Evolutionary conservation across 495 filamentous ascomycete species (phyloP).

Genomic region (Parmelia sp.): DNA sequence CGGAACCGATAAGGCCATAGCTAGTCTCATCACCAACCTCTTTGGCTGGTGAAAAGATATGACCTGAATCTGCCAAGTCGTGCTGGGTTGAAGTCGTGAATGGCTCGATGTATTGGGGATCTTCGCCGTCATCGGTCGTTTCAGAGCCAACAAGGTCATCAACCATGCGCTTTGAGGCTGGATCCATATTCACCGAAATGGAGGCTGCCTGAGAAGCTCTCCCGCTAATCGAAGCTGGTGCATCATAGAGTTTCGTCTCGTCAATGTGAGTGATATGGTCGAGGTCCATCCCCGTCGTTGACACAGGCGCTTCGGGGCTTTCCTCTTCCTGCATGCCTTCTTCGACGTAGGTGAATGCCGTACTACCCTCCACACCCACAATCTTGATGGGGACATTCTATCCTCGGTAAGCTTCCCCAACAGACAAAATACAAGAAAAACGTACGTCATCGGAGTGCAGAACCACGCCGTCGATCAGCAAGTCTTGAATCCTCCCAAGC

Average conservation of each 20-base stretch:
- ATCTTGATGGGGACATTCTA: constrained; percentile 43
- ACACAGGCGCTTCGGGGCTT: constrained; percentile 15
- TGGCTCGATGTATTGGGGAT: neutral
- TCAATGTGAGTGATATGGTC: constrained; percentile 39
- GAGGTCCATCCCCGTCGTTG: constrained; percentile 39
- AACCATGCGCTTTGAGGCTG: constrained; percentile 32
- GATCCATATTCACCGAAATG: constrained; percentile 40
- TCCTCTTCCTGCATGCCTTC: constrained; percentile 46
- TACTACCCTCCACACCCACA: constrained; percentile 36
- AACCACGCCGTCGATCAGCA: constrained; percentile 59
- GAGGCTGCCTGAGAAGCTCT: constrained; percentile 42
- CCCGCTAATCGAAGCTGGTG: constrained; percentile 32
- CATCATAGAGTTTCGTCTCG: constrained; percentile 29
- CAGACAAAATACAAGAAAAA: constrained; percentile 11
- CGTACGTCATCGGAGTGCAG: constrained; percentile 50
- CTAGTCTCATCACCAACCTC: constrained; percentile 19
- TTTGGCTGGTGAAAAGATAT: neutral
- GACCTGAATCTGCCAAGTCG: neutral
- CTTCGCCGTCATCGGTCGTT: constrained; percentile 41
- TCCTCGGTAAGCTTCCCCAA: neutral
- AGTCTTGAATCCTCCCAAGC: constrained; percentile 60
- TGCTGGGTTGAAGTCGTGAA: neutral
- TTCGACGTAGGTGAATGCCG: constrained; percentile 50
- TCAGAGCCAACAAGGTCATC: constrained; percentile 58
- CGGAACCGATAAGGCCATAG: constrained; percentile 19